Percentiles rank a stretch among this genome's conserved stretches.
These are phyloP conservation scores for Leishmania tropica DNA, from an alignment of 208 protist species.

Conservation along the genomic window DNA sequence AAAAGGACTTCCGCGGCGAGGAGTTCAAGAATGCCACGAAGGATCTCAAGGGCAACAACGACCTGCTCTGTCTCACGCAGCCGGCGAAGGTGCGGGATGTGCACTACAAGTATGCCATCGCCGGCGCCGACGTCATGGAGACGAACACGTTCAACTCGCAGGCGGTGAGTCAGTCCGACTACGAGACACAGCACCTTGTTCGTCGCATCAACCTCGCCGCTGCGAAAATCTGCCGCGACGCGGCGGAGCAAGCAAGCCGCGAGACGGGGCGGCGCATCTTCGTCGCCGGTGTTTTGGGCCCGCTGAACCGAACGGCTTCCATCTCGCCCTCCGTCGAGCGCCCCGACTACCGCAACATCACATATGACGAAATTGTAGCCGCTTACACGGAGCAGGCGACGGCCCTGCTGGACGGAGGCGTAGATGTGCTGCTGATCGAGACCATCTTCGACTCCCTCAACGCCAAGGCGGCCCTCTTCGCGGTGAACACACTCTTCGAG, in stretches of 20 bases:
- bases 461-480: slow-evolving; percentile 94
- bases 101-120: slow-evolving; percentile 92
- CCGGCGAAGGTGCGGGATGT: slow-evolving; percentile 93
- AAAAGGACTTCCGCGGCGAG: slow-evolving; percentile 84
- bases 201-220: slow-evolving; percentile 87
- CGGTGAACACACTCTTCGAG: slow-evolving; percentile 92
- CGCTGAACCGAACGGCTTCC: slow-evolving; percentile 95
- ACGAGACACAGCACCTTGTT: slow-evolving; percentile 89
- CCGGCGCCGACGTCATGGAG: slow-evolving; percentile 96
- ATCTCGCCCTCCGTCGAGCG: slow-evolving; percentile 95
- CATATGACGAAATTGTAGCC: slow-evolving; percentile 93
- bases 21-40: slow-evolving; percentile 88
- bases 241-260: slow-evolving; percentile 41
- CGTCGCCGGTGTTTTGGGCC: slow-evolving; percentile 95
- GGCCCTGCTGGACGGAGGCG: slow-evolving; percentile 93
- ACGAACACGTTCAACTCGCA: slow-evolving; percentile 98
- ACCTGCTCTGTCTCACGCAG: slow-evolving; percentile 93
- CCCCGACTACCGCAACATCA: slow-evolving; percentile 92
- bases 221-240: slow-evolving; percentile 68
- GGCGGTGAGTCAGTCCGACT: slow-evolving; percentile 94
- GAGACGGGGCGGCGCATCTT: slow-evolving; percentile 72
- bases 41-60: slow-evolving; percentile 98
- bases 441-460: slow-evolving; percentile 95
- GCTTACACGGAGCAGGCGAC: slow-evolving; percentile 93
- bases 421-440: slow-evolving; percentile 96